These are phyloP conservation scores for Aspergillus melleus DNA, from an alignment of 2,329 filamentous ascomycete genomes.

Conservation along the genomic window DNA sequence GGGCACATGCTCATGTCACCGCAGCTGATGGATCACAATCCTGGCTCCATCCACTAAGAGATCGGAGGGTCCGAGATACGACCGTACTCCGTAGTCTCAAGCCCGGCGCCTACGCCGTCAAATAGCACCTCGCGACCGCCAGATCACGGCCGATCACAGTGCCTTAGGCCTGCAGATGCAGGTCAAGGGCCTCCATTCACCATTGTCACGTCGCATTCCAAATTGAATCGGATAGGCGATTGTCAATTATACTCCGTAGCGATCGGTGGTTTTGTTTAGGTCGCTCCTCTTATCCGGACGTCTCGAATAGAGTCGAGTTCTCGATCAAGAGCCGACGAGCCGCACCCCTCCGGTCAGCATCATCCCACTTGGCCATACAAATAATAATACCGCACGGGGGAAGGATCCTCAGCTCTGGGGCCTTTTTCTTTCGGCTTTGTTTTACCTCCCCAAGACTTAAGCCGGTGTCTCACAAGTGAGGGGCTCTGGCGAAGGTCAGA, in stretches of 20 bases:
- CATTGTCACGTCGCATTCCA: not conserved
- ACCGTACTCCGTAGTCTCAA: conserved; percentile 3
- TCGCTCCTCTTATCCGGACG: conserved; percentile 1
- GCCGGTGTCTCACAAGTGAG: conserved; percentile 19
- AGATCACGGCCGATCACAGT: conserved; percentile 6
- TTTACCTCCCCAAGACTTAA: not conserved
- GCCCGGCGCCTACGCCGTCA: conserved; percentile 2
- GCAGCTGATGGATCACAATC: conserved; percentile 10
- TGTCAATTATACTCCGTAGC: too few species aligned
- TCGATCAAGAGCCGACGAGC: not conserved
- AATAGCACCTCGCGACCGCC: conserved; percentile 9
- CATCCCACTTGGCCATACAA: not conserved
- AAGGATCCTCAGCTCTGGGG: conserved; percentile 7
- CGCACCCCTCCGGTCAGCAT: conserved; percentile 1
- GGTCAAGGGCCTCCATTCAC: not conserved
- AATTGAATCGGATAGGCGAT: not conserved
- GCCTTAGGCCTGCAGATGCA: not conserved
- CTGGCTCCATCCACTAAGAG: not conserved
- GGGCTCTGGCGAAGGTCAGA: conserved; percentile 13
- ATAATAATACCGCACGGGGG: conserved; percentile 1
- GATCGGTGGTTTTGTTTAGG: not conserved
- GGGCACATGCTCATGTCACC: conserved; percentile 11
- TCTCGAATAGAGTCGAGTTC: not conserved
- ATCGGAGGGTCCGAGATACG: conserved; percentile 17
- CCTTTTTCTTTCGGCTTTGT: not conserved